phyloP scores from a whole-genome alignment of 2,329 filamentous ascomycete genomes.

The Talaromyces sp. region DNA sequence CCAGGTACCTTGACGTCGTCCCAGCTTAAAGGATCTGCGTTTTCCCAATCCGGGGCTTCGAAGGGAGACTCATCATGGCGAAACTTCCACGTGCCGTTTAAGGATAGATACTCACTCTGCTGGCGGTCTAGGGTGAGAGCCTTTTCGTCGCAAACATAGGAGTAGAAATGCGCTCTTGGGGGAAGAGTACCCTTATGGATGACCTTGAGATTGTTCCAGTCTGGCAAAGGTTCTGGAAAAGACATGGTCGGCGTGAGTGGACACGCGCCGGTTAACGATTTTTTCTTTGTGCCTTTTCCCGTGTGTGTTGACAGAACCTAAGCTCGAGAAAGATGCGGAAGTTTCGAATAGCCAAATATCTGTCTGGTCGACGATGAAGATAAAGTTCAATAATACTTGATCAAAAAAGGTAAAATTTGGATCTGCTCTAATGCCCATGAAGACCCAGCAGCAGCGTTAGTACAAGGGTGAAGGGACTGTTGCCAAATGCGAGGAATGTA shows the following conservation, averaged over 20 bases:
- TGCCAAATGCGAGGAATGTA: not conserved
- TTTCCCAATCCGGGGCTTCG: constrained; percentile 36
- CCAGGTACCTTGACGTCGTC: constrained; percentile 56
- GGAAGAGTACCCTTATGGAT: constrained; percentile 55
- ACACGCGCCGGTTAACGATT: not conserved
- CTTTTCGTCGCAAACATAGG: constrained; percentile 46
- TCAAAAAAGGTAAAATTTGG: not conserved
- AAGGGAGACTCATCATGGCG: constrained; percentile 48
- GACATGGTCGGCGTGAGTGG: constrained; percentile 7
- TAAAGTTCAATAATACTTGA: not conserved
- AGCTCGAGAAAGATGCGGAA: not conserved
- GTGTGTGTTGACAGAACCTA: not conserved
- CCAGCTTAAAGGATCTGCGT: constrained; percentile 8
- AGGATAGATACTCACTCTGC: constrained; percentile 24
- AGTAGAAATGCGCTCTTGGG: constrained; percentile 53
- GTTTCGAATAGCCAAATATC: not conserved
- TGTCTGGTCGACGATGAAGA: not conserved
- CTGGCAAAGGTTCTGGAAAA: constrained; percentile 25
- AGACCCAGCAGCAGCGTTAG: not conserved
- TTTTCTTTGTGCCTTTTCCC: not conserved
- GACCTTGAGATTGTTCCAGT: constrained; percentile 52
- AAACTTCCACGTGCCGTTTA: constrained; percentile 60
- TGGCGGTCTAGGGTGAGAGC: constrained; percentile 41
- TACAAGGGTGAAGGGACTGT: not conserved
- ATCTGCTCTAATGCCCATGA: not conserved